Evolutionary conservation across 148 eudicot species (phyloP).

Genomic region (Cornus kousa): DNA sequence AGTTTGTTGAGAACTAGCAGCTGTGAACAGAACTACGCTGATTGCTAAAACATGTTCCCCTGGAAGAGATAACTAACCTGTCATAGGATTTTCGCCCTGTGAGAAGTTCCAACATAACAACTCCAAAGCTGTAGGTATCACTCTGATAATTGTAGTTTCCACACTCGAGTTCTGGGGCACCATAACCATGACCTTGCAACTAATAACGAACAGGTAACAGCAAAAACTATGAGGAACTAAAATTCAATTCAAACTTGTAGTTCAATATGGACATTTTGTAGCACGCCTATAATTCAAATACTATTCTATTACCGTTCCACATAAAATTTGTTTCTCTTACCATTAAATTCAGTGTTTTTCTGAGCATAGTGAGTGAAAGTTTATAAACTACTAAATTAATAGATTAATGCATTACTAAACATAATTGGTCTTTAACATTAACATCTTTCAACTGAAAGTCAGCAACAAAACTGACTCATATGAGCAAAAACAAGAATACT

Average conservation of each 20-base stretch:
- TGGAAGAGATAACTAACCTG: conserved; percentile 45
- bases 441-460: neutral
- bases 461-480: neutral
- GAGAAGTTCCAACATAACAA: conserved; percentile 89
- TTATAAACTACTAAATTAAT: neutral
- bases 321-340: neutral
- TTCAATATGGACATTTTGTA: neutral
- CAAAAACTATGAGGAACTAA: neutral
- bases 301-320: neutral
- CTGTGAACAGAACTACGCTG: neutral
- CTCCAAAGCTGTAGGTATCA: conserved; percentile 96
- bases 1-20: neutral
- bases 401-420: neutral
- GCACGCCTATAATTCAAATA: neutral
- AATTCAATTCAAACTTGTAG: neutral
- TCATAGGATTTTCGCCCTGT: conserved; percentile 85
- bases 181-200: conserved; percentile 68
- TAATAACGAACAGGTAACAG: conserved; percentile 24
- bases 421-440: neutral
- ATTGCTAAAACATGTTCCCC: neutral
- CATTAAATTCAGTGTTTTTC: neutral
- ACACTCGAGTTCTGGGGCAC: conserved; percentile 90
- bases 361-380: neutral
- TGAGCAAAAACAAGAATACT: neutral
- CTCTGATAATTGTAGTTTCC: conserved; percentile 75